phyloP scores from a whole-genome alignment of 495 filamentous ascomycete species.

The Tetracladium setigerum region DNA sequence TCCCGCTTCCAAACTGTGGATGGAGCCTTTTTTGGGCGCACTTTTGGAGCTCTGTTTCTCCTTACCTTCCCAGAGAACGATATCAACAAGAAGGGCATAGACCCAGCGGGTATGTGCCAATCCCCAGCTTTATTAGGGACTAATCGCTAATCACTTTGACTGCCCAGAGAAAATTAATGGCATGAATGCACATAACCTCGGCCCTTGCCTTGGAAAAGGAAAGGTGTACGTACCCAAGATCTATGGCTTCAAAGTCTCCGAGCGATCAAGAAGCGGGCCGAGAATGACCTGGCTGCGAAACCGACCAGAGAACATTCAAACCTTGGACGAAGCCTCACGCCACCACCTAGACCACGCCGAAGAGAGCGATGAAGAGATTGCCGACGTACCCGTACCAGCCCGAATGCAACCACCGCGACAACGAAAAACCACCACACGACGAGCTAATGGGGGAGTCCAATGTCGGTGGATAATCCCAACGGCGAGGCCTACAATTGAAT shows the following conservation, averaged over 20 bases:
- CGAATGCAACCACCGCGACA: constrained; percentile 29
- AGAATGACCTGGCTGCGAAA: constrained; percentile 94
- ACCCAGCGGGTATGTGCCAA: too few species aligned
- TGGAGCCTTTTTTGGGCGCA: constrained; percentile 95
- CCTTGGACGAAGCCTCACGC: constrained; percentile 70
- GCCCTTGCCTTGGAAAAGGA: constrained; percentile 73
- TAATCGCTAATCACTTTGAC: too few species aligned
- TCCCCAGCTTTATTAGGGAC: too few species aligned
- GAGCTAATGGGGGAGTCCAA: constrained; percentile 42
- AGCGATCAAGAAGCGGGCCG: constrained; percentile 77
- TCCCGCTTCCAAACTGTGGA: constrained; percentile 97
- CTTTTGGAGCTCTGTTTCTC: constrained; percentile 95
- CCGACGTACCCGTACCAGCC: constrained; percentile 22
- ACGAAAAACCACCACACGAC: constrained; percentile 18
- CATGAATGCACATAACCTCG: constrained; percentile 71
- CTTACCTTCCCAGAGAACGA: constrained; percentile 95
- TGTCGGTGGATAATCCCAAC: constrained; percentile 41
- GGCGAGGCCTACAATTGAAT: constrained; percentile 22
- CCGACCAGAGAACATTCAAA: constrained; percentile 68
- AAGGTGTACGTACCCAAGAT: constrained; percentile 92
- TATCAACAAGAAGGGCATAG: constrained; percentile 48
- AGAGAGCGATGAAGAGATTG: constrained; percentile 42
- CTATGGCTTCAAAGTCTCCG: constrained; percentile 91
- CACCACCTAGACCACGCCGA: constrained; percentile 41
- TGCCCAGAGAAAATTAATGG: constrained; percentile 66